Evolutionary conservation across 2,329 filamentous ascomycete species (phyloP).

Genomic region (Neofusicoccum sp.): DNA sequence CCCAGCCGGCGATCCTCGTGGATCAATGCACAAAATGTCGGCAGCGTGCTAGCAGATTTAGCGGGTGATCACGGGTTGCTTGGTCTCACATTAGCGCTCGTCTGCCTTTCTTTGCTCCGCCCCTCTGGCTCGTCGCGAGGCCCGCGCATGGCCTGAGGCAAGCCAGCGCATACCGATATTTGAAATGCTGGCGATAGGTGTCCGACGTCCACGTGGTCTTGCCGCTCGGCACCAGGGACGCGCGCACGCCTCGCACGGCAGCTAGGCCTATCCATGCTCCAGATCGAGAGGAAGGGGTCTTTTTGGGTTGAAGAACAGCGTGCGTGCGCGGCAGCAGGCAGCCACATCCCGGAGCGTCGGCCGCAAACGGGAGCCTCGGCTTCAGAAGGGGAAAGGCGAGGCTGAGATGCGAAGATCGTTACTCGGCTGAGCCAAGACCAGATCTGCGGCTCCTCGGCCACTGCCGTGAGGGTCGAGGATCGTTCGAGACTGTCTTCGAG

Average conservation of each 20-base stretch:
- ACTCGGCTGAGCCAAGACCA: not conserved
- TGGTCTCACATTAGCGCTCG: not conserved
- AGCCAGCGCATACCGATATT: not conserved
- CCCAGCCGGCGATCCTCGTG: too few species aligned
- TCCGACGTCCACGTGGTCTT: not conserved
- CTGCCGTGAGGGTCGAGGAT: not conserved
- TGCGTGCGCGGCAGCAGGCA: not conserved
- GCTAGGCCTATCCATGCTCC: not conserved
- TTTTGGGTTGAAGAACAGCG: slow-evolving; percentile 5
- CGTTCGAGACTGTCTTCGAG: not conserved
- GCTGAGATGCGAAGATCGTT: not conserved
- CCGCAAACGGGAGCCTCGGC: not conserved
- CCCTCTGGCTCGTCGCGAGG: not conserved
- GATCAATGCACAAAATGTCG: too few species aligned
- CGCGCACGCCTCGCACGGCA: not conserved
- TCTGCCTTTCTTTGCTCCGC: not conserved
- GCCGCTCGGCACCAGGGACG: not conserved
- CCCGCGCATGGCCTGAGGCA: not conserved
- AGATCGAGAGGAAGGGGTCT: not conserved
- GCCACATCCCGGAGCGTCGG: not conserved
- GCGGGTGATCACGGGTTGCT: too few species aligned
- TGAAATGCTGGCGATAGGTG: not conserved
- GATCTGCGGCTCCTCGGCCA: not conserved
- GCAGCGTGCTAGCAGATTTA: too few species aligned
- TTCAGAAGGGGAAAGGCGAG: not conserved